A percentile compares a stretch with the other conserved stretches of the same genome.
phyloP scores from a whole-genome alignment of 2,329 filamentous ascomycete species.

The Geosmithia flava region DNA sequence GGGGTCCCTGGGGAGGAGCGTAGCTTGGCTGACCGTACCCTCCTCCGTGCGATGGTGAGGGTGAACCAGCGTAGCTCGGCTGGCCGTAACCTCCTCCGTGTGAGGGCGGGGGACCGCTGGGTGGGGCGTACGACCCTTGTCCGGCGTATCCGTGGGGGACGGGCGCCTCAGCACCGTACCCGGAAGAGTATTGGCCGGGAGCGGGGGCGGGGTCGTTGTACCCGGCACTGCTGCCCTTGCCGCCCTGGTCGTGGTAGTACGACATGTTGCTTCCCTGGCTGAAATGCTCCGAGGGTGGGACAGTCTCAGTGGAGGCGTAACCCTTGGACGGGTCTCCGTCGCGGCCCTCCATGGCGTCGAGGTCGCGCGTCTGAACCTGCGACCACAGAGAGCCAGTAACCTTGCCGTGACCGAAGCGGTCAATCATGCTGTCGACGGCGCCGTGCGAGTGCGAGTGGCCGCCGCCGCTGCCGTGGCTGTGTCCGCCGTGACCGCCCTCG shows the following conservation, averaged over 20 bases:
- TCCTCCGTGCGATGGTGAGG: conserved; percentile 4
- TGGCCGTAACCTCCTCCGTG: conserved; percentile 10
- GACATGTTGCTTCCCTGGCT: conserved; percentile 26
- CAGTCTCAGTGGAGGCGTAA: conserved; percentile 25
- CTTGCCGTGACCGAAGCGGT: conserved; percentile 40
- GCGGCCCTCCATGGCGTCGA: conserved; percentile 39
- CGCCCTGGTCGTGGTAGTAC: conserved; percentile 8
- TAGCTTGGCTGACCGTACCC: conserved; percentile 7
- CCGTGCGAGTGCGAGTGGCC: conserved; percentile 27
- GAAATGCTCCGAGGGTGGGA: conserved; percentile 20
- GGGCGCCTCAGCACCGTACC: conserved; percentile 12
- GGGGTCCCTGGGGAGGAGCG: conserved; percentile 1
- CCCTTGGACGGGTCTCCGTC: conserved; percentile 24
- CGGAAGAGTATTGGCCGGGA: conserved; percentile 15
- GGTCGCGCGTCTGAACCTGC: conserved; percentile 46
- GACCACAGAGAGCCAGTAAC: conserved; percentile 48
- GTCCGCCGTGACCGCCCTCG: conserved; percentile 9
- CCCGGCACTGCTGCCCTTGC: not conserved
- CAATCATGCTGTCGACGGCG: conserved; percentile 21
- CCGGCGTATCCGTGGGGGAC: not conserved
- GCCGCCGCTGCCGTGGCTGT: conserved; percentile 15
- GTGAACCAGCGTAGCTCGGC: not conserved
- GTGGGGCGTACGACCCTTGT: conserved; percentile 6
- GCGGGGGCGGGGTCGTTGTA: conserved; percentile 17
- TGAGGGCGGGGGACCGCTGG: conserved; percentile 11